Conservation (phyloP, 768 basidiomycete genomes). For the Agrocybe pediades region DNA sequence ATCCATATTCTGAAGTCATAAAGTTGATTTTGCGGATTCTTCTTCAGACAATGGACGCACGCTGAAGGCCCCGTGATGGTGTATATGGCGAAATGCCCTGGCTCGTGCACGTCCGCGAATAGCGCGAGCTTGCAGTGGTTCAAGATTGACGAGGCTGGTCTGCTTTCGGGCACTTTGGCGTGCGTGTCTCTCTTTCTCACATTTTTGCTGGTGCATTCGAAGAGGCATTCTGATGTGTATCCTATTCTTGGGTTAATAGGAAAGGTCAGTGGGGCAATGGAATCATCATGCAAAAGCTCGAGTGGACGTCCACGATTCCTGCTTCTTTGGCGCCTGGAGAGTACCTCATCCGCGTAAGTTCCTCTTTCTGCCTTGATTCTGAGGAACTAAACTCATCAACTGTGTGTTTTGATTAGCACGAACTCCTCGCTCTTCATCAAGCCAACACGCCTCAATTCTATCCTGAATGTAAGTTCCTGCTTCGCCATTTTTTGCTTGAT, state of each 20-base stretch:
- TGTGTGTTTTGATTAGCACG: too few relatives aligned
- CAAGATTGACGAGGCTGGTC: constrained; percentile 37
- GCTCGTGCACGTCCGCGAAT: constrained; percentile 32
- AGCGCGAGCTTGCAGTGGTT: constrained; percentile 36
- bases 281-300: constrained; percentile 26
- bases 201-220: neutral
- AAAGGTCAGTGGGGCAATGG: constrained; percentile 32
- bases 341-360: constrained; percentile 36
- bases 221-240: neutral
- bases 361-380: neutral
- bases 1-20: neutral
- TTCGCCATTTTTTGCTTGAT: neutral
- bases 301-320: constrained; percentile 35
- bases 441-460: constrained; percentile 42
- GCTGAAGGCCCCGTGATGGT: constrained; percentile 38
- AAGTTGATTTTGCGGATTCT: neutral
- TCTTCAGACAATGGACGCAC: constrained; percentile 33
- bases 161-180: constrained; percentile 34
- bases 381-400: neutral
- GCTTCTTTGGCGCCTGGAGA: constrained; percentile 32
- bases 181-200: neutral
- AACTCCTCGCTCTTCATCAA: constrained; percentile 39
- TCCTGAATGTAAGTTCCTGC: constrained; percentile 30
- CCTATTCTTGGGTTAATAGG: constrained; percentile 6
- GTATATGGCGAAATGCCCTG: constrained; percentile 37